phyloP scores from a whole-genome alignment of 129 eudicot species.

The Lonicera japonica region DNA sequence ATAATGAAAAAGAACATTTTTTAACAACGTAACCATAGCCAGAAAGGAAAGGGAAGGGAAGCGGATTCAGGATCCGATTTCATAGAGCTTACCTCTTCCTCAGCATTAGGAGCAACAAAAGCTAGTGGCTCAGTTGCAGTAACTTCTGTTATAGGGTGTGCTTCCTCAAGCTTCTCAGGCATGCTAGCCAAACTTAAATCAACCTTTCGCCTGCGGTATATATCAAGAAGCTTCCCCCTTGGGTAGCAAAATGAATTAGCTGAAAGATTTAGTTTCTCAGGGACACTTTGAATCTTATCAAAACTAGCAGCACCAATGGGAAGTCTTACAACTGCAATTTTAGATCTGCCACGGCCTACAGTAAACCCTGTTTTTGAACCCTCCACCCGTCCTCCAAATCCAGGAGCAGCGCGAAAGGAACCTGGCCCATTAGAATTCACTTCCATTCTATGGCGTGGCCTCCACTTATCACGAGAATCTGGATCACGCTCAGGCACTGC shows the following conservation, averaged over 20 bases:
- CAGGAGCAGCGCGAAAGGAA: slow-evolving; percentile 84
- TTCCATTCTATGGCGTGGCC: slow-evolving; percentile 92
- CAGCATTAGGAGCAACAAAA: slow-evolving; percentile 68
- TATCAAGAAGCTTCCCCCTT: slow-evolving; percentile 85
- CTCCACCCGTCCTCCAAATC: slow-evolving; percentile 74
- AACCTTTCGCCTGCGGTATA: slow-evolving; percentile 67
- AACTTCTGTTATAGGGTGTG: slow-evolving; percentile 46
- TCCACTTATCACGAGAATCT: slow-evolving; percentile 91
- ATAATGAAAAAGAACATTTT: neutral
- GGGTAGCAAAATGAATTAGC: slow-evolving; percentile 52
- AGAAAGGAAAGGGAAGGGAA: neutral
- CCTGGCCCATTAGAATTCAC: slow-evolving; percentile 54
- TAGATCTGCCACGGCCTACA: slow-evolving; percentile 78
- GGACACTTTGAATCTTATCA: slow-evolving; percentile 43
- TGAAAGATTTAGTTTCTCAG: slow-evolving; percentile 44
- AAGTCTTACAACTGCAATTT: slow-evolving; percentile 13
- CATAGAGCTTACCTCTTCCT: slow-evolving; percentile 57
- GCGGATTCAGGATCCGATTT: neutral
- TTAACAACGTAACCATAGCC: neutral
- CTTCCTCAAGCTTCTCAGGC: slow-evolving; percentile 49
- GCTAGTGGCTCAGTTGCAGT: slow-evolving; percentile 67
- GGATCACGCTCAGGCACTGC: slow-evolving; percentile 63
- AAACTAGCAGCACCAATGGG: slow-evolving; percentile 32
- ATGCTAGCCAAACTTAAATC: slow-evolving; percentile 33
- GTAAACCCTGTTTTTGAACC: slow-evolving; percentile 64